Percentiles rank a stretch among this genome's conserved stretches.
phyloP scores from a whole-genome alignment of 306 rosid genomes.

The Pyrus bretschneideri region DNA sequence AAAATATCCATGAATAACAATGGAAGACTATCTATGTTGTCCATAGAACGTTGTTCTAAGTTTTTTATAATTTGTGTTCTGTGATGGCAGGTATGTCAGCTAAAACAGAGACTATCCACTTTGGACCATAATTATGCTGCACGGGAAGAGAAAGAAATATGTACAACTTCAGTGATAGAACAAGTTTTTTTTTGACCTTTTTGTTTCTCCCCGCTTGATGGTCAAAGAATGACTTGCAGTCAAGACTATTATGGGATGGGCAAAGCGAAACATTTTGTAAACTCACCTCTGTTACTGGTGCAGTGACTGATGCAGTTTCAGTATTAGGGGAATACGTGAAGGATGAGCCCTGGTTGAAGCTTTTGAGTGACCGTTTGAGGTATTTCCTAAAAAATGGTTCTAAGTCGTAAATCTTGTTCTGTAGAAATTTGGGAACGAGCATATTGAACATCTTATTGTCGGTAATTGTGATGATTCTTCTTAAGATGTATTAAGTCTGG shows the following conservation, averaged over 20 bases:
- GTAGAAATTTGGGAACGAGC: neutral
- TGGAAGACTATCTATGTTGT: neutral
- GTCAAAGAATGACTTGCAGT: neutral
- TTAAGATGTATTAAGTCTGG: slow-evolving; percentile 10
- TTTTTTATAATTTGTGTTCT: neutral
- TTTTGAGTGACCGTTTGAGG: slow-evolving; percentile 62
- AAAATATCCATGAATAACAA: neutral
- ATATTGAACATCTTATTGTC: neutral
- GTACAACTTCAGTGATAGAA: slow-evolving; percentile 29
- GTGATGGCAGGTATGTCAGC: slow-evolving; percentile 58
- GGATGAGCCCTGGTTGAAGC: slow-evolving; percentile 82
- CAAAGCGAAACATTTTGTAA: too few species aligned
- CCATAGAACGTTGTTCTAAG: neutral
- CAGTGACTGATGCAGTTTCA: slow-evolving; percentile 83
- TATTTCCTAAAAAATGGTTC: slow-evolving; percentile 26
- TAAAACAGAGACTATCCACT: slow-evolving; percentile 57
- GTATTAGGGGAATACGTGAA: slow-evolving; percentile 80
- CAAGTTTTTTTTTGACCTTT: neutral
- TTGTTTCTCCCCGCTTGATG: neutral
- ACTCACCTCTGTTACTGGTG: slow-evolving; percentile 30
- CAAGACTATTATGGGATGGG: neutral
- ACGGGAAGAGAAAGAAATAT: slow-evolving; percentile 64
- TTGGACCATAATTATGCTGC: slow-evolving; percentile 87
- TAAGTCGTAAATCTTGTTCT: neutral
- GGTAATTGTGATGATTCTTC: slow-evolving; percentile 15